Evolutionary conservation across 2,329 filamentous ascomycete genomes (phyloP).

Genomic region (Hymenoscyphus occultus): DNA sequence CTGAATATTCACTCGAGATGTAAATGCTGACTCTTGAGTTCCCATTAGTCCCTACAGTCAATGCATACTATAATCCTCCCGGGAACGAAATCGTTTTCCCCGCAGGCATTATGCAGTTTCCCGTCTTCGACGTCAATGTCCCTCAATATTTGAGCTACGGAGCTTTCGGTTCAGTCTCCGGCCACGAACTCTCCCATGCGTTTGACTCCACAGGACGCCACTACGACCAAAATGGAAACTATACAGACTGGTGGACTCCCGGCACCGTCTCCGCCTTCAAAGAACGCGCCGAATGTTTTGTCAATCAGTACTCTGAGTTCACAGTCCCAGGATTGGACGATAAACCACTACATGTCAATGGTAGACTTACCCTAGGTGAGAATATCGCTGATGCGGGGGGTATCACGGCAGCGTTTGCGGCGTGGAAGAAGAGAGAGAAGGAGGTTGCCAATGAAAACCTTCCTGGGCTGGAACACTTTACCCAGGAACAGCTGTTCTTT

Average conservation of each 20-base stretch:
- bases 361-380: constrained; percentile 61
- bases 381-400: constrained; percentile 72
- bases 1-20: too few species aligned
- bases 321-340: constrained; percentile 55
- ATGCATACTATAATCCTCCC: constrained; percentile 61
- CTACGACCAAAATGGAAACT: constrained; percentile 63
- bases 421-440: constrained; percentile 59
- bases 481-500: constrained; percentile 69
- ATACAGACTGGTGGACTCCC: constrained; percentile 65
- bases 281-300: constrained; percentile 60
- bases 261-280: constrained; percentile 56
- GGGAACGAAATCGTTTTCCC: constrained; percentile 66
- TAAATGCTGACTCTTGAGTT: too few species aligned
- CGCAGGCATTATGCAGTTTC: constrained; percentile 67
- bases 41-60: constrained; percentile 51
- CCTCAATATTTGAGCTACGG: constrained; percentile 67
- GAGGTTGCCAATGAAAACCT: constrained; percentile 51
- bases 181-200: constrained; percentile 68
- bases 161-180: constrained; percentile 64
- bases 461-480: constrained; percentile 60
- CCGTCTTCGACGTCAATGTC: constrained; percentile 60
- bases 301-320: constrained; percentile 64
- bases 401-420: constrained; percentile 58
- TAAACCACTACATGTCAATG: constrained; percentile 59
- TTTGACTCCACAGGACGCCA: constrained; percentile 65